These are phyloP conservation scores for Trichosporon sp. DNA, from an alignment of 1,284 basidiomycete genomes.

Conservation along the genomic window DNA sequence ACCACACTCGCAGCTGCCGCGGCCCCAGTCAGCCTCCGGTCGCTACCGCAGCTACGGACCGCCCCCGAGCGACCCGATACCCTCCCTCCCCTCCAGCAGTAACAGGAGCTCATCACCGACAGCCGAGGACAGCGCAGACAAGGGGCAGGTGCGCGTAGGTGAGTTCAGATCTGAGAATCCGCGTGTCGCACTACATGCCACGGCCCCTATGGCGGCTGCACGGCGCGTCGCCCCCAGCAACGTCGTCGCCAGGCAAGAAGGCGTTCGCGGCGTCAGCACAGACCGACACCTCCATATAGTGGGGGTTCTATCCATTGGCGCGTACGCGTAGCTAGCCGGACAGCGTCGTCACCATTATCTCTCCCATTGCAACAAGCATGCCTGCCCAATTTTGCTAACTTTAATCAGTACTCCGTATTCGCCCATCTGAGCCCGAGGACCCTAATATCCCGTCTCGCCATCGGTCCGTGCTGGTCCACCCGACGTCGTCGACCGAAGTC, in stretches of 20 bases:
- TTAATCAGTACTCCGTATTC: constrained; percentile 77
- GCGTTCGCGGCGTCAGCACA: neutral
- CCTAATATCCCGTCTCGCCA: constrained; percentile 85
- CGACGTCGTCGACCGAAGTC: constrained; percentile 62
- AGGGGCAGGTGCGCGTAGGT: constrained; percentile 44
- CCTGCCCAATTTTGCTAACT: constrained; percentile 1
- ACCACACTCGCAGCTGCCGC: constrained; percentile 28
- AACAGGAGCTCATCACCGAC: constrained; percentile 6
- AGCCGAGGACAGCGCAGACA: constrained; percentile 23
- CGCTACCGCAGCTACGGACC: constrained; percentile 11
- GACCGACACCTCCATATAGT: neutral
- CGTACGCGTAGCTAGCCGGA: constrained; percentile 1
- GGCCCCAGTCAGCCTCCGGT: constrained; percentile 32
- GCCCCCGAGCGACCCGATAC: neutral
- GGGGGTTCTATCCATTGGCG: neutral
- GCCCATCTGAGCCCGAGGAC: constrained; percentile 82
- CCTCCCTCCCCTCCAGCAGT: neutral
- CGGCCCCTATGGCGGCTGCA: neutral
- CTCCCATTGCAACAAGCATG: neutral
- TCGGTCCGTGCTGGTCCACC: constrained; percentile 80
- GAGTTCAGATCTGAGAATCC: constrained; percentile 17
- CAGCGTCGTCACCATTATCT: neutral
- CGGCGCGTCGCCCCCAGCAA: neutral
- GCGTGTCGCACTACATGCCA: neutral
- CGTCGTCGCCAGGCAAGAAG: neutral